Percentiles rank a stretch among this genome's conserved stretches.
Evolutionary conservation across 495 filamentous ascomycete species (phyloP).

Genomic region (Articulospora tetracladia): DNA sequence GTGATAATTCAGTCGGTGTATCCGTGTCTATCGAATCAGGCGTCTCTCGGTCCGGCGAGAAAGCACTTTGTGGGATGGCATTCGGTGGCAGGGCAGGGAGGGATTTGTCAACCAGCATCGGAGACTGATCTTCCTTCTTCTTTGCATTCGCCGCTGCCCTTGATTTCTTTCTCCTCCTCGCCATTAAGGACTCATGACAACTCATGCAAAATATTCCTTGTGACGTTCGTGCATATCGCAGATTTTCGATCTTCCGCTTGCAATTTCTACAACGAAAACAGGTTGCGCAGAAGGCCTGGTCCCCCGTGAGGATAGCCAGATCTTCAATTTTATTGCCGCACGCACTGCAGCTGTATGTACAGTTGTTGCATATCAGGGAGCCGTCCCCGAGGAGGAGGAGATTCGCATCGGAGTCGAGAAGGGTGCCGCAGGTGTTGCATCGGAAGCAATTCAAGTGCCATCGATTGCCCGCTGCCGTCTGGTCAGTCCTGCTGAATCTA

Average conservation of each 20-base stretch:
- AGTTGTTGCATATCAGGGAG: slow-evolving; percentile 97
- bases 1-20: slow-evolving; percentile 67
- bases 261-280: slow-evolving; percentile 98
- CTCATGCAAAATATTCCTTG: slow-evolving; percentile 99
- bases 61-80: slow-evolving; percentile 55
- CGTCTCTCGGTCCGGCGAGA: slow-evolving; percentile 63
- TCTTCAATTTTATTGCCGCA: slow-evolving; percentile 99
- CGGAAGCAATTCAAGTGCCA: slow-evolving; percentile 99
- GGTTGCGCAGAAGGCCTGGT: slow-evolving; percentile 97
- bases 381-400: slow-evolving; percentile 95
- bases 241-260: slow-evolving; percentile 97
- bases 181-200: slow-evolving; percentile 99
- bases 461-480: slow-evolving; percentile 78
- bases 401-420: slow-evolving; percentile 98
- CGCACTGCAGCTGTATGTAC: slow-evolving; percentile 98
- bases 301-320: slow-evolving; percentile 93
- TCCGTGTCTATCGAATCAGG: slow-evolving; percentile 61
- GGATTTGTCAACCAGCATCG: slow-evolving; percentile 85
- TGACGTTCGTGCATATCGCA: slow-evolving; percentile 95
- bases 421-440: slow-evolving; percentile 91
- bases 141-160: slow-evolving; percentile 58
- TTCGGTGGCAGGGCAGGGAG: slow-evolving; percentile 86
- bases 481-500: slow-evolving; percentile 13
- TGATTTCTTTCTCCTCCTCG: slow-evolving; percentile 83
- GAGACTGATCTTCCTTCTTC: slow-evolving; percentile 53